Evolutionary conservation across 2,329 filamentous ascomycete species (phyloP).

Genomic region (Zasmidium angulare): DNA sequence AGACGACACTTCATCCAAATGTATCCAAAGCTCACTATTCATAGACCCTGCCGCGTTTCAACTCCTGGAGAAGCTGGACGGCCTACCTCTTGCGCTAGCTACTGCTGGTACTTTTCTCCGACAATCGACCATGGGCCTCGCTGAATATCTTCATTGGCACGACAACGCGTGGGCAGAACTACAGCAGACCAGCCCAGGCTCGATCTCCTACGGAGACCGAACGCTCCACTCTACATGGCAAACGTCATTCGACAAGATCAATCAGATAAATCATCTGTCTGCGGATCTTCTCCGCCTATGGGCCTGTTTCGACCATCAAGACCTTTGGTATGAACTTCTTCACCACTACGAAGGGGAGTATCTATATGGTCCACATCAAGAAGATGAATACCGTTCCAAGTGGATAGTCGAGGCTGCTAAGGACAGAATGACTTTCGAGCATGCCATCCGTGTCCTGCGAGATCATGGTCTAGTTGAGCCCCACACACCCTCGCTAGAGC

Average conservation of each 20-base stretch:
- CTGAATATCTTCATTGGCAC: neutral
- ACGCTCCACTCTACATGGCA: conserved; percentile 1
- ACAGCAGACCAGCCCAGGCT: neutral
- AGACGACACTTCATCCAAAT: neutral
- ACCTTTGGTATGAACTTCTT: conserved; percentile 1
- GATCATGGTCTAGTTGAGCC: neutral
- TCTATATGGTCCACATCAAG: too few relatives aligned
- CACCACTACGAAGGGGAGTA: neutral
- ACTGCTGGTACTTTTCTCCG: neutral
- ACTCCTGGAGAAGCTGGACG: neutral
- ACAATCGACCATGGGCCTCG: neutral
- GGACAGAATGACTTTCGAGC: neutral
- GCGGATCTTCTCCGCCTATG: neutral
- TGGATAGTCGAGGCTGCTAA: neutral
- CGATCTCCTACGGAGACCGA: neutral
- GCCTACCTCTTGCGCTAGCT: neutral
- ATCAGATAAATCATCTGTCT: neutral
- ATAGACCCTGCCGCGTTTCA: neutral
- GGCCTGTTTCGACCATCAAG: neutral
- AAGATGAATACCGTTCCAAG: neutral
- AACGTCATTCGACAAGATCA: neutral
- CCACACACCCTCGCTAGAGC: neutral
- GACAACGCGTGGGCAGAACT: neutral
- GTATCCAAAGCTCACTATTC: neutral
- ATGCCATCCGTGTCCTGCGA: neutral